Evolutionary conservation across 257 asterid genomes (phyloP).

Genomic region (Ilex aquifolium): DNA sequence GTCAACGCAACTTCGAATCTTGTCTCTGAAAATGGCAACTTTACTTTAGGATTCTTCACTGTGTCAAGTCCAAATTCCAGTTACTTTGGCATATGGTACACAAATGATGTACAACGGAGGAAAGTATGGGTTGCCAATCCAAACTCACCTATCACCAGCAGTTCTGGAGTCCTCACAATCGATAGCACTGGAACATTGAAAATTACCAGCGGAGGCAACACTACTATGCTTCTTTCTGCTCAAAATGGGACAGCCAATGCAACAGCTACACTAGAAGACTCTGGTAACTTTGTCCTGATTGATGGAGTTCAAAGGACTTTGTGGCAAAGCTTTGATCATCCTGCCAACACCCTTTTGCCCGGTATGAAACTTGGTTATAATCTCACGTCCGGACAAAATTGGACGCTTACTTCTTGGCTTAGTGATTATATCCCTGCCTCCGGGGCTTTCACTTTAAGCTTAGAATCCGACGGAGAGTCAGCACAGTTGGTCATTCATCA

Average conservation of each 20-base stretch:
- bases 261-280: conserved; percentile 26
- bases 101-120: background rate
- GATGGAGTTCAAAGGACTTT: conserved; percentile 7
- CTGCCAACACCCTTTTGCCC: conserved; percentile 48
- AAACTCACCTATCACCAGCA: conserved; percentile 7
- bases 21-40: conserved; percentile 24
- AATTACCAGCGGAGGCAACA: conserved; percentile 12
- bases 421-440: conserved; percentile 15
- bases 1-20: conserved; percentile 28
- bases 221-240: conserved; percentile 15
- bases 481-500: conserved; percentile 24
- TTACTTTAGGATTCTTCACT: conserved; percentile 37
- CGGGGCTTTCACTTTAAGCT: conserved; percentile 41
- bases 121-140: conserved; percentile 45
- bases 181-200: conserved; percentile 21
- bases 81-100: conserved; percentile 37
- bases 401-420: conserved; percentile 51
- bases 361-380: conserved; percentile 48
- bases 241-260: conserved; percentile 17
- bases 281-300: conserved; percentile 37
- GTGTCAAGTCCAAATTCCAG: conserved; percentile 9
- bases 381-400: conserved; percentile 25
- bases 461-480: conserved; percentile 23
- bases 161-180: conserved; percentile 18
- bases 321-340: conserved; percentile 62